Base-by-base conservation (phyloP, 768 basidiomycete genomes). In the Termitomyces sp. region DNA sequence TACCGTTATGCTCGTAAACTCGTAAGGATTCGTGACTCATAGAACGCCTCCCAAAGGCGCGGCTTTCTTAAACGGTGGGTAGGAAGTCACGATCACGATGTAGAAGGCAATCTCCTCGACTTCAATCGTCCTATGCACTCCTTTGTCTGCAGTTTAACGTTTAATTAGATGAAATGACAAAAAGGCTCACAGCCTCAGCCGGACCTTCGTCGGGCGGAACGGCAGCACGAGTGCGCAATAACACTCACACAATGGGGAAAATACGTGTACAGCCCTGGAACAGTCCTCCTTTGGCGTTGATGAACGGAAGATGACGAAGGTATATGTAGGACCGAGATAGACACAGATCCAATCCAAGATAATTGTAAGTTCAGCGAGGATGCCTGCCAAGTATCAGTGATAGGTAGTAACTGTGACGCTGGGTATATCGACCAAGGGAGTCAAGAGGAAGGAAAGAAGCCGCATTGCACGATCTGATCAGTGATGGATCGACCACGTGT, bases 401-500 rank as follows among this genome's bases (percentile, higher is more conserved):
- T 28, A 41, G 29, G 51, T 7, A 51, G 3, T n/a, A 9, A 12
- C 28, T 13, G 26, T 52, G n/a, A n/a, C n/a, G 24, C 18, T 12
- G 34, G 44, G 44, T 46, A 55, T n/a, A 45, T 18, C 45, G 24
- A 46, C 20, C 28, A 54, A 44, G 33, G 51, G 24, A 34, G 54
- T 34, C 0, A 18, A 46, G 28, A 52, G 37, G 22, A 51, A 54
- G 42, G 36, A 42, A 39, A 36, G 28, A 48, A 45, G 50, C 24
- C n/a, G 34, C n/a, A 16, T 33, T 36, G 18, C 33, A 28, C n/a
- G 16, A 56, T 56, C 55, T 49, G 37, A 56, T 56, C 47, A 50
- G 28, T 44, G 55, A 56, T 56, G 24, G 20, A 50, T 56, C 29
- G 4, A 37, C 45, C 55, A 55, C 55, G 55, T 55, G 55, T 31